These are phyloP conservation scores for Leishmania gerbilli DNA, from an alignment of 208 protist species.

Conservation along the genomic window DNA sequence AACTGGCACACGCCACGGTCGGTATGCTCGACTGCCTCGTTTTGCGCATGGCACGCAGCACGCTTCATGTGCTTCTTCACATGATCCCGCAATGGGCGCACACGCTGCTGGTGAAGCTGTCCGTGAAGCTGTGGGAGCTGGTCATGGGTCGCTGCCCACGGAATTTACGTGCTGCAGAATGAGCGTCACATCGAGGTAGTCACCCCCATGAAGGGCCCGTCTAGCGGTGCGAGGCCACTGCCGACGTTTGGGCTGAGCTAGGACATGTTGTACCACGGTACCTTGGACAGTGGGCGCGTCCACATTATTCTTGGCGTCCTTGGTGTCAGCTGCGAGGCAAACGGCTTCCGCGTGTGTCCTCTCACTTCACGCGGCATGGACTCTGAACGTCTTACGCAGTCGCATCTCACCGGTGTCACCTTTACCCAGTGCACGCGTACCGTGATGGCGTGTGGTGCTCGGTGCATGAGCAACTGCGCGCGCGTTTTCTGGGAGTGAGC, in stretches of 20 bases:
- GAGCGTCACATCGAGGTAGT: conserved; percentile 38
- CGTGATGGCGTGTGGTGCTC: conserved; percentile 33
- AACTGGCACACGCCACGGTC: background rate
- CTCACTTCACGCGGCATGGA: conserved; percentile 68
- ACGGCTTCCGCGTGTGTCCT: conserved; percentile 49
- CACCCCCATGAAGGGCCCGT: conserved; percentile 14
- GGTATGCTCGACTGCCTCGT: conserved; percentile 32
- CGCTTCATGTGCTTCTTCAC: conserved; percentile 38
- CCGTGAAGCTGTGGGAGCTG: conserved; percentile 36
- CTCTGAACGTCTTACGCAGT: conserved; percentile 43
- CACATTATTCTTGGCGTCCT: conserved; percentile 48
- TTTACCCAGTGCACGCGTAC: conserved; percentile 48
- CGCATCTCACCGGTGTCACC: conserved; percentile 45
- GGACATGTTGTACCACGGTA: conserved; percentile 45
- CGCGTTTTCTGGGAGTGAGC: conserved; percentile 22
- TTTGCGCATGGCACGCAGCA: conserved; percentile 25
- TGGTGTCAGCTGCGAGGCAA: conserved; percentile 14
- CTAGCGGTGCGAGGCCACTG: conserved; percentile 12
- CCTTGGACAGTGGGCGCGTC: conserved; percentile 62
- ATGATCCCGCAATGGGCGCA: conserved; percentile 31
- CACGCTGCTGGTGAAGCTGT: conserved; percentile 31
- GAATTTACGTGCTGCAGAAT: conserved; percentile 30
- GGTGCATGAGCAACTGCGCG: conserved; percentile 12
- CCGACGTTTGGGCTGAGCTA: conserved; percentile 37
- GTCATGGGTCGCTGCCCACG: conserved; percentile 25